These are phyloP conservation scores for Lavandula angustifolia DNA, from an alignment of 257 asterid species.

Conservation along the genomic window DNA sequence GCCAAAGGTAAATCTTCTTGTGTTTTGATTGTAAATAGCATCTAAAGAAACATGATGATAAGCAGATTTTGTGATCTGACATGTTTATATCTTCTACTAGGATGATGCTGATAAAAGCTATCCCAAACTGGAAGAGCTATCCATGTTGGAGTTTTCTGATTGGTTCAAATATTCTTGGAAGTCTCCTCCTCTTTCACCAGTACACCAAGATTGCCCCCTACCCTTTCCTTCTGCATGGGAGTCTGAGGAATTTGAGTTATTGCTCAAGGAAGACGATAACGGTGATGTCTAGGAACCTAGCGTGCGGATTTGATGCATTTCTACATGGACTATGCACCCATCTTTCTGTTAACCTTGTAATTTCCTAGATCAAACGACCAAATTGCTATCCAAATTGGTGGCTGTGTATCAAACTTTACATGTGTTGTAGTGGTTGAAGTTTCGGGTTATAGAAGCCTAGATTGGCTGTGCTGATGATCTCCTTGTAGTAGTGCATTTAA, in stretches of 20 bases:
- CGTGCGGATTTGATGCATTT: background rate
- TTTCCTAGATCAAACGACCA: no score
- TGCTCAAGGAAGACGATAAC: conserved; percentile 35
- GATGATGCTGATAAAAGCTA: conserved; percentile 30
- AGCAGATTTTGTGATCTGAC: conserved; percentile 21
- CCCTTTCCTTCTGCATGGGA: conserved; percentile 37
- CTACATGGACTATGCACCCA: background rate
- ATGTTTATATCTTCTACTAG: conserved; percentile 30
- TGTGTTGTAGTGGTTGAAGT: background rate
- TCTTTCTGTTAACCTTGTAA: background rate
- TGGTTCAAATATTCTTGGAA: conserved; percentile 35
- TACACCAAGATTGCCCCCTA: conserved; percentile 28
- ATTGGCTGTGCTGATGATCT: no score
- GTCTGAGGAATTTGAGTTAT: conserved; percentile 36
- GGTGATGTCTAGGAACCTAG: conserved; percentile 2
- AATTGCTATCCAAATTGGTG: no score
- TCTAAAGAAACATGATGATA: background rate
- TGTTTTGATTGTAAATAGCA: conserved; percentile 15
- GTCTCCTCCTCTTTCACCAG: conserved; percentile 60
- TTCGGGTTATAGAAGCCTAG: background rate
- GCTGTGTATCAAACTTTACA: background rate
- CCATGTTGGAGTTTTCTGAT: conserved; percentile 43
- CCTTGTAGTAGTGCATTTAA: background rate
- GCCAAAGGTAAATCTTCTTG: conserved; percentile 33
- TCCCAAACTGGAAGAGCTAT: conserved; percentile 42